Conservation (phyloP, 2,329 filamentous ascomycete species). For the Aureobasidium zeae region DNA sequence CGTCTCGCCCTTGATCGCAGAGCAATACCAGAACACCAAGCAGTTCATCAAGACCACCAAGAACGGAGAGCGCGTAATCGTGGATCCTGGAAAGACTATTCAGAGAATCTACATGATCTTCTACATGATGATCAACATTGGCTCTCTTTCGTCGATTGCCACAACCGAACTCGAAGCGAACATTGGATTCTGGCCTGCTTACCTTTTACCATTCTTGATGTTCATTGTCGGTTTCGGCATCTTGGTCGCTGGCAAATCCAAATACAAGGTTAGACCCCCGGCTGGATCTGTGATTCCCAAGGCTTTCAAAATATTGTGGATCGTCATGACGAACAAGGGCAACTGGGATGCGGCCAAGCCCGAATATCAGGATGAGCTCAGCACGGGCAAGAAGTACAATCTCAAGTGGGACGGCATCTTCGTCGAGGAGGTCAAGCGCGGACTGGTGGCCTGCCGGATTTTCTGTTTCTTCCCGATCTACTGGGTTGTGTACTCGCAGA, state of each 20-base stretch:
- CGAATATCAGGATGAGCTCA: constrained; percentile 49
- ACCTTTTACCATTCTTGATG: constrained; percentile 51
- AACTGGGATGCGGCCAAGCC: constrained; percentile 57
- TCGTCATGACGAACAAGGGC: constrained; percentile 41
- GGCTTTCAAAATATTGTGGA: constrained; percentile 53
- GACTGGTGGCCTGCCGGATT: constrained; percentile 57
- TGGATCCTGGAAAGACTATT: constrained; percentile 40
- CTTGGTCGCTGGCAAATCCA: constrained; percentile 33
- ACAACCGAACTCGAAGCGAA: constrained; percentile 60
- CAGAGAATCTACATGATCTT: constrained; percentile 48
- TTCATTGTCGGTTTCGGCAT: constrained; percentile 54
- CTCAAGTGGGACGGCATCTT: constrained; percentile 61
- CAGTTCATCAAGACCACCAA: constrained; percentile 33
- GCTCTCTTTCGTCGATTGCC: constrained; percentile 54
- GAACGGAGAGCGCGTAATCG: constrained; percentile 38
- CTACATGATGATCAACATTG: constrained; percentile 64
- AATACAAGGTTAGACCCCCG: constrained; percentile 39
- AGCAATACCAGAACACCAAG: constrained; percentile 37
- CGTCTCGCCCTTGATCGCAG: constrained; percentile 46
- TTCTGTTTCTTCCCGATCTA: constrained; percentile 46
- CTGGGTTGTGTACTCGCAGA: constrained; percentile 36
- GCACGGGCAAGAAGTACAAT: constrained; percentile 29
- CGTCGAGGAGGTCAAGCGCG: constrained; percentile 61
- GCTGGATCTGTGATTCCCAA: constrained; percentile 57
- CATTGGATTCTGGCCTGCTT: constrained; percentile 58